phyloP scores from a whole-genome alignment of 2,329 filamentous ascomycete genomes.

The Didymella lethalis region DNA sequence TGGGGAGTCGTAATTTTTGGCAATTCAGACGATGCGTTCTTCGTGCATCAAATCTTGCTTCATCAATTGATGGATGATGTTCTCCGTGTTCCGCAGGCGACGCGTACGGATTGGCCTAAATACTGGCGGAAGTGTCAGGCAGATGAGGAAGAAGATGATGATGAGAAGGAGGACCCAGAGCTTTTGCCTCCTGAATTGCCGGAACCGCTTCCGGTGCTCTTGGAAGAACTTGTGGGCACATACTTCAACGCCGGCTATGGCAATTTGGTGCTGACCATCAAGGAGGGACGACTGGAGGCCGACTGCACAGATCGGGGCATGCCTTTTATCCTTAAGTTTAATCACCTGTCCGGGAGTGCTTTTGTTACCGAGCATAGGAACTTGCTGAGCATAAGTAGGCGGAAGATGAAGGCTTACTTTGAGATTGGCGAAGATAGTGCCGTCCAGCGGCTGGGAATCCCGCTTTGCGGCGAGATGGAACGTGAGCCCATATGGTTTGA shows the following conservation, averaged over 20 bases:
- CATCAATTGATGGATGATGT: constrained; percentile 19
- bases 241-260: constrained; percentile 24
- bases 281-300: constrained; percentile 9
- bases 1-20: constrained; percentile 25
- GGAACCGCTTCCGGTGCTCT: neutral
- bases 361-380: constrained; percentile 12
- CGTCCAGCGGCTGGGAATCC: constrained; percentile 16
- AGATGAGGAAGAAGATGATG: constrained; percentile 6
- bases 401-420: constrained; percentile 21
- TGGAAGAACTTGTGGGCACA: constrained; percentile 15
- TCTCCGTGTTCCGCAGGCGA: neutral
- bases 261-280: constrained; percentile 7
- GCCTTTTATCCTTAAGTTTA: constrained; percentile 19
- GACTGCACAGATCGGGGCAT: constrained; percentile 24
- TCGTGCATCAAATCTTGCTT: constrained; percentile 16
- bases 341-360: constrained; percentile 10
- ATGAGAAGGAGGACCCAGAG: constrained; percentile 3
- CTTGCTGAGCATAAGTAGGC: neutral
- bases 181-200: neutral
- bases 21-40: constrained; percentile 18
- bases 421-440: constrained; percentile 7
- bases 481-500: constrained; percentile 21
- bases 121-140: constrained; percentile 10
- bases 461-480: constrained; percentile 17
- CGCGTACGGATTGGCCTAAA: constrained; percentile 10